These are phyloP conservation scores for Amaranthus hypochondriacus DNA, from an alignment of 148 eudicot genomes.

Conservation along the genomic window DNA sequence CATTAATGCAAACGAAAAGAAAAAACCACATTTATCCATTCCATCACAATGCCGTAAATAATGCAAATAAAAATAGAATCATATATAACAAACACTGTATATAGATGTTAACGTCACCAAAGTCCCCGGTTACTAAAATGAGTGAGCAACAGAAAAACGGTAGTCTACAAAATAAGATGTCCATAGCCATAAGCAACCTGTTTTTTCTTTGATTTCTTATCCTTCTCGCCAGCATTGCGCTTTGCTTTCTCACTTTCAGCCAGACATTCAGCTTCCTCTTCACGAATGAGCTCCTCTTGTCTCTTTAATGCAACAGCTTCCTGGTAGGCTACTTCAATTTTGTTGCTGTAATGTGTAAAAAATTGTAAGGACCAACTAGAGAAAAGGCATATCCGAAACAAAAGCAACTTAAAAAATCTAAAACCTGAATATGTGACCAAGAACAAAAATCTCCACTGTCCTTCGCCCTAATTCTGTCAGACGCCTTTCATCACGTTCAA, in stretches of 20 bases:
- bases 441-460: slow-evolving; percentile 88
- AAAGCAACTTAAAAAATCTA: background rate
- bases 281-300: slow-evolving; percentile 99
- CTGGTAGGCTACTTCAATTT: slow-evolving; percentile 90
- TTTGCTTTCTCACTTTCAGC: slow-evolving; percentile 86
- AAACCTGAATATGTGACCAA: slow-evolving; percentile 81
- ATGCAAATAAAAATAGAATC: background rate
- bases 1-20: background rate
- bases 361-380: slow-evolving; percentile 5
- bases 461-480: slow-evolving; percentile 92
- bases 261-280: slow-evolving; percentile 88
- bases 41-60: background rate
- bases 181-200: slow-evolving; percentile 46
- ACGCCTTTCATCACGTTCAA: slow-evolving; percentile 93
- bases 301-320: slow-evolving; percentile 95
- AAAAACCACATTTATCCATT: background rate
- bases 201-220: slow-evolving; percentile 87
- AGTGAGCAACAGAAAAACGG: background rate
- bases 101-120: background rate
- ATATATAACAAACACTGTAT: background rate
- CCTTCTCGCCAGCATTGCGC: slow-evolving; percentile 66
- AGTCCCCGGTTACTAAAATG: background rate
- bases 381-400: background rate
- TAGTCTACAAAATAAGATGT: background rate
- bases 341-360: slow-evolving; percentile 50